Evolutionary conservation across 2,329 filamentous ascomycete genomes (phyloP).

Genomic region (Hymenoscyphus repandus): DNA sequence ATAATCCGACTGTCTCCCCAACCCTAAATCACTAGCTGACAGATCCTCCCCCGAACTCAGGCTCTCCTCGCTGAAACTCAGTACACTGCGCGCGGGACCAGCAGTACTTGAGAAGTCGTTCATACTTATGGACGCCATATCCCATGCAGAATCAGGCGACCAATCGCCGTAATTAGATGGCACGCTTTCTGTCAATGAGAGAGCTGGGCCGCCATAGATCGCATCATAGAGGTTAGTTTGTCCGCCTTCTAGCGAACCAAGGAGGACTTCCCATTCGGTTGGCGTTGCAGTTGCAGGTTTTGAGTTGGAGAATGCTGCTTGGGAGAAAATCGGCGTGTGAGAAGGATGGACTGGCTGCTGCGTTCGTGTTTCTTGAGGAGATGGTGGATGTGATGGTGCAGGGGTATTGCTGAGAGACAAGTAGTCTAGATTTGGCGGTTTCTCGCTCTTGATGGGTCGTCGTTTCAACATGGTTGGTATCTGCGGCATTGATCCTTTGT

Average conservation of each 20-base stretch:
- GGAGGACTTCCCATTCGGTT: conserved; percentile 76
- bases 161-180: conserved; percentile 36
- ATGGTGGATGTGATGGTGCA: conserved; percentile 45
- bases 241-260: conserved; percentile 74
- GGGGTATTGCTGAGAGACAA: conserved; percentile 46
- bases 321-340: conserved; percentile 29
- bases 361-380: conserved; percentile 31
- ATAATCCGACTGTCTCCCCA: conserved; percentile 17
- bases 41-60: conserved; percentile 46
- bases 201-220: conserved; percentile 64
- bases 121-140: conserved; percentile 35
- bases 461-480: conserved; percentile 17
- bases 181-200: conserved; percentile 18
- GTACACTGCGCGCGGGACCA: conserved; percentile 44
- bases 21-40: conserved; percentile 23
- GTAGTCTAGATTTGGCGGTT: conserved; percentile 52
- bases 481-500: conserved; percentile 31
- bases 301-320: conserved; percentile 24
- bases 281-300: conserved; percentile 46
- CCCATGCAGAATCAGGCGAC: conserved; percentile 51
- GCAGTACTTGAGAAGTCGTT: conserved; percentile 31
- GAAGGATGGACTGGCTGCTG: conserved; percentile 37
- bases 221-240: conserved; percentile 80
- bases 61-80: conserved; percentile 57
- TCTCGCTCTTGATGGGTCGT: conserved; percentile 16